Evolutionary conservation across 2,329 filamentous ascomycete species (phyloP), one percentile per base, ranked within the genome.

Genomic region (Xylariaceae sp.): DNA sequence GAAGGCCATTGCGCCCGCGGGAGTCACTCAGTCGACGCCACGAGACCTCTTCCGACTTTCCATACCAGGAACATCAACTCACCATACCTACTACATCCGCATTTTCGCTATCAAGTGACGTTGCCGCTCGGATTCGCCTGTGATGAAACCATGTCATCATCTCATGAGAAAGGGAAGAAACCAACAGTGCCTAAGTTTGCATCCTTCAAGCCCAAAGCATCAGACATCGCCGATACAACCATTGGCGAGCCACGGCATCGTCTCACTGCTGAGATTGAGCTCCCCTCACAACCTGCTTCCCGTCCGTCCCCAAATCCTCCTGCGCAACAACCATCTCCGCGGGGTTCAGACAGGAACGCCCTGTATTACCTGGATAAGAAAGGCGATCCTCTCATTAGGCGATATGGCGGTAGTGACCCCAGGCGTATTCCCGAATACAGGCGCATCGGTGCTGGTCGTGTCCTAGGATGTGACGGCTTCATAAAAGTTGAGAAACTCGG

Each of bases 361-460:
- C 66, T 78, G 3, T 91, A 82, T 67, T 64, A 82, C 44, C 65
- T 88, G 50, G 92, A 97, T 70, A 82, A 76, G 42, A 84, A 83
- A 65, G 91, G 92, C 0, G 92, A 97, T 64, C 74, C 79, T 3
- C 79, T 90, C 47, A 90, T 94, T 60, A 70, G 87, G 44, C 79
- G 80, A 30, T 96, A 91, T 68, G 89, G 88, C 1, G 80, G 81
- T 31, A 78, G 88, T 40, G 84, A 96, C 67, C 82, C 81, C 37
- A 88, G 87, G 60, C 80, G 79, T 51, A 73, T 95, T 8, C 90
- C 91, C 0, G 64, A 72, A 2, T 96, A 95, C 67, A 78, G 79
- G 57, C 84, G 89, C 4, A 74, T 74, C 57, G 88, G 90, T 11
- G 74, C 76, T 53, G 90, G 90, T 2, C 78, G 77, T 54, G 74